These are phyloP conservation scores for Rhinocladiella mackenziei DNA, from an alignment of 2,329 filamentous ascomycete species.

Conservation along the genomic window DNA sequence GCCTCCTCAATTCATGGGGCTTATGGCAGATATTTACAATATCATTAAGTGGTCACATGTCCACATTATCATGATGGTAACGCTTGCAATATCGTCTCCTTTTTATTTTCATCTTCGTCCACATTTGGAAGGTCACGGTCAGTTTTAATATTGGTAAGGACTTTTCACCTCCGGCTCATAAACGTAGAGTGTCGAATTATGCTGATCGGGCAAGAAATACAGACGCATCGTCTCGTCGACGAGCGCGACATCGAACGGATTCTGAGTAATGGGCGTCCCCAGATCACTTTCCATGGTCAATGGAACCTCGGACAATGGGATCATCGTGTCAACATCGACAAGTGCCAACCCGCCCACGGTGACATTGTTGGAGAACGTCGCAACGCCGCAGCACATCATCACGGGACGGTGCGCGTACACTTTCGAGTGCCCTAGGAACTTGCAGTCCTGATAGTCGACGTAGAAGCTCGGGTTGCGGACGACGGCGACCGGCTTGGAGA, in stretches of 20 bases:
- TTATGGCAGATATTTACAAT: not conserved
- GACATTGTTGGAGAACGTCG: slow-evolving; percentile 32
- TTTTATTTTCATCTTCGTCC: no score
- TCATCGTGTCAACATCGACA: slow-evolving; percentile 45
- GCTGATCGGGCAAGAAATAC: slow-evolving; percentile 49
- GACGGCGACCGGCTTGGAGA: slow-evolving; percentile 28
- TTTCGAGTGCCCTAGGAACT: slow-evolving; percentile 44
- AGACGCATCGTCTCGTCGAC: slow-evolving; percentile 45
- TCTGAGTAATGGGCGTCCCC: slow-evolving; percentile 45
- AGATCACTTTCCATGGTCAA: slow-evolving; percentile 41
- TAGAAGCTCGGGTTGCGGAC: slow-evolving; percentile 43
- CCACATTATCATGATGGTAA: no score
- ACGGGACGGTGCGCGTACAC: slow-evolving; percentile 39
- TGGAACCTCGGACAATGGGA: slow-evolving; percentile 46
- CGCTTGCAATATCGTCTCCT: no score
- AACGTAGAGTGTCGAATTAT: slow-evolving; percentile 46
- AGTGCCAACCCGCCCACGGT: slow-evolving; percentile 47
- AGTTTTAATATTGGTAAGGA: slow-evolving; percentile 18
- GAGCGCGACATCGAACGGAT: slow-evolving; percentile 47
- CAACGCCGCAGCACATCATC: slow-evolving; percentile 49
- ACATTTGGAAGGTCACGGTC: no score
- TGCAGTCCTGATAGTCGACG: slow-evolving; percentile 52
- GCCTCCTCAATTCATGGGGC: no score
- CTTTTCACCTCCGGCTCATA: slow-evolving; percentile 40
- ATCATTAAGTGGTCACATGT: no score